Percentiles rank a stretch among this genome's conserved stretches.
phyloP scores from a whole-genome alignment of 768 basidiomycete species.

The Leccinum olivaceopallidum region DNA sequence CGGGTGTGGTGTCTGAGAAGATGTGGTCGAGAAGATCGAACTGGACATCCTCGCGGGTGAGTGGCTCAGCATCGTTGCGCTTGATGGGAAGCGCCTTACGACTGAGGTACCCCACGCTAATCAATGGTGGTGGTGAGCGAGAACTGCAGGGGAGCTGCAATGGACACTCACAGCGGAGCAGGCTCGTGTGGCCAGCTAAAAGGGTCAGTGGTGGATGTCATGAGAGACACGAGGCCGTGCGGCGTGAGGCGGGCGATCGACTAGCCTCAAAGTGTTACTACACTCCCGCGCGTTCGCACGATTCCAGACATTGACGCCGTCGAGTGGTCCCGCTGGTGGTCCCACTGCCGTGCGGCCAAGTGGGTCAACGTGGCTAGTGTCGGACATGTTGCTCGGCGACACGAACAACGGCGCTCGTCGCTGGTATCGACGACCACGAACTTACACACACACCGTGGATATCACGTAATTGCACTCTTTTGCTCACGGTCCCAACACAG shows the following conservation, averaged over 20 bases:
- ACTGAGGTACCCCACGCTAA: conserved; percentile 59
- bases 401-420: conserved; percentile 9
- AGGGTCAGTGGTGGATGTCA: conserved; percentile 46
- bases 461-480: conserved; percentile 28
- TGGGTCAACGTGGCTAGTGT: conserved; percentile 2
- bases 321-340: conserved; percentile 7
- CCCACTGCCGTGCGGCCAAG: conserved; percentile 1
- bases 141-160: conserved; percentile 12
- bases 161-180: conserved; percentile 49
- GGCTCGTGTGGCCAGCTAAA: conserved; percentile 49
- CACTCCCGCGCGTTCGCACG: conserved; percentile 30
- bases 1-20: conserved; percentile 65
- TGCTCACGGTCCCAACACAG: conserved; percentile 21
- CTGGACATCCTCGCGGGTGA: conserved; percentile 83
- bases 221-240: conserved; percentile 40
- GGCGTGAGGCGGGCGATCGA: conserved; percentile 31
- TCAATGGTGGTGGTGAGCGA: conserved; percentile 14
- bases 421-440: conserved; percentile 11
- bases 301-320: conserved; percentile 21
- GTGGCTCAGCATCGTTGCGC: conserved; percentile 78
- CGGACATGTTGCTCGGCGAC: conserved; percentile 4
- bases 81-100: conserved; percentile 73
- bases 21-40: conserved; percentile 81
- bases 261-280: conserved; percentile 20
- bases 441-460: neutral